These are phyloP conservation scores for Solanum appendiculatum DNA, from an alignment of 257 asterid genomes.

Conservation along the genomic window DNA sequence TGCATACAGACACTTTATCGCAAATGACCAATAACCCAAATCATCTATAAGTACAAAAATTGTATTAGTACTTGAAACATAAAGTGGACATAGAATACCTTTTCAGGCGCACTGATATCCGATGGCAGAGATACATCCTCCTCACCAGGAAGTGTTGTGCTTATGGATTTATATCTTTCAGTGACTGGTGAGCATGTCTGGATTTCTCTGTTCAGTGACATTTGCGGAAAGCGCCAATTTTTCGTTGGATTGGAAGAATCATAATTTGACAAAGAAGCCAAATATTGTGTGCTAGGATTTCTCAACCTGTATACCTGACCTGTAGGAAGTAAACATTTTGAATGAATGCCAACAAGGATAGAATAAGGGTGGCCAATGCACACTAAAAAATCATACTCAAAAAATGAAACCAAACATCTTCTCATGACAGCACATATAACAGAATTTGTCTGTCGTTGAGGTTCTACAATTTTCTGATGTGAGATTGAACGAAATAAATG, in stretches of 20 bases:
- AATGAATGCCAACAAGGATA: neutral
- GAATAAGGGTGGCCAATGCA: neutral
- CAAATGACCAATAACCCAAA: neutral
- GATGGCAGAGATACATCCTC: conserved; percentile 21
- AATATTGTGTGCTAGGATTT: conserved; percentile 65
- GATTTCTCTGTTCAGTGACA: conserved; percentile 25
- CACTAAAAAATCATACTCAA: neutral
- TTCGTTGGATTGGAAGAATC: conserved; percentile 85
- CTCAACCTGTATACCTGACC: conserved; percentile 75
- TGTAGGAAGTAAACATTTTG: conserved; percentile 11
- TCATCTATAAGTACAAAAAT: neutral
- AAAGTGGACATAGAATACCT: conserved; percentile 23
- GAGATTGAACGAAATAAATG: neutral
- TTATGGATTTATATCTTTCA: conserved; percentile 28
- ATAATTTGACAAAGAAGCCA: conserved; percentile 48
- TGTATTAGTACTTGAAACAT: neutral
- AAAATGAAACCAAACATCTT: neutral
- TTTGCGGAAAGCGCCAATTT: conserved; percentile 76
- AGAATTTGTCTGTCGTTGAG: neutral
- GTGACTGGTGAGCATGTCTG: conserved; percentile 20
- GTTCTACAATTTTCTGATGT: neutral
- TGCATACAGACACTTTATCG: neutral
- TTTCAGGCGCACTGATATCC: conserved; percentile 18
- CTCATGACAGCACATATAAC: neutral
- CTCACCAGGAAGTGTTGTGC: conserved; percentile 8